Evolutionary conservation across 164 flowering plant genomes (phyloP), one percentile per base, ranked within the genome.

Genomic region (Akebia trifoliata): DNA sequence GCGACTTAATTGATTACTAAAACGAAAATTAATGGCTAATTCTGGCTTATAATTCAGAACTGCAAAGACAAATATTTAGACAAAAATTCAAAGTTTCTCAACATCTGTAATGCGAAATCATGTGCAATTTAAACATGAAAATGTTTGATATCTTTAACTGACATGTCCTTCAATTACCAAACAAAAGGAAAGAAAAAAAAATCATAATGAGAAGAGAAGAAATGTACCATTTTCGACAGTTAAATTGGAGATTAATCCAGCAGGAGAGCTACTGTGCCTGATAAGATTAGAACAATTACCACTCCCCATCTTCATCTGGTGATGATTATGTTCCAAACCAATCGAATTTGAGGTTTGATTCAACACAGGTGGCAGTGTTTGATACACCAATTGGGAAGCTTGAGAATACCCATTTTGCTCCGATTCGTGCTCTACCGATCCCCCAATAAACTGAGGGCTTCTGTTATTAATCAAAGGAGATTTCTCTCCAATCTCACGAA

Each of bases 221-320:
- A 5, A 0, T 36, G 20, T 82, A 87, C 96, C 89, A 54, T 78
- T 76, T 49, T 83, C 89, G 8, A 78, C 64, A 14, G 69, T 62
- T 8, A 81, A 35, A 51, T 77, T 60, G 37, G 79, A 55, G 65
- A 87, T 82, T 2, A 90, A 55, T 14, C 98, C 98, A 5, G 96
- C 90, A 26, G 98, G 98, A 1, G 94, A 93, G 72, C 98, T 93
- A 50, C 80, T 87, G 21, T 87, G 94, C 7, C 97, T 79, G 36
- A 78, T 64, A 21, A 91, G 88, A 71, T 77, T 77, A 6, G 86
- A 74, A 60, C 46, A 43, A 53, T 50, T 68, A 29, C 69, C 35
- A 62, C 62, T 10, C 6, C 60, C 70, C 24, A 67, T 69, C 60
- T 74, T 78, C 71, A 71, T 54, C 39, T 20, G 74, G 15, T 62